These are phyloP conservation scores for Aspergillus kassunensis DNA, from an alignment of 495 filamentous ascomycete species.

Conservation along the genomic window DNA sequence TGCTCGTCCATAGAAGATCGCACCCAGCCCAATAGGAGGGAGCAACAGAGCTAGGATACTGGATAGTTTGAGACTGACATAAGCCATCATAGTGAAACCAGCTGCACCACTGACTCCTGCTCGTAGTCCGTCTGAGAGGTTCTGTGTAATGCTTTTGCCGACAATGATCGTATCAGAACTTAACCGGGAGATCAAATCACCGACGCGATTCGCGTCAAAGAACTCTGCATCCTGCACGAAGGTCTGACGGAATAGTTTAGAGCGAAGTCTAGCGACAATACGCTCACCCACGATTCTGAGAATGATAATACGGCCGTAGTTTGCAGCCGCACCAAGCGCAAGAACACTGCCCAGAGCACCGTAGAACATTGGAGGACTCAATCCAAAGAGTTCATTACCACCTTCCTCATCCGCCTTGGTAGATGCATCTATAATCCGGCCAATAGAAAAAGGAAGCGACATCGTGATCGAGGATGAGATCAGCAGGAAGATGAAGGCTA, in stretches of 20 bases:
- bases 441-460: constrained; percentile 93
- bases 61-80: constrained; percentile 87
- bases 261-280: constrained; percentile 83
- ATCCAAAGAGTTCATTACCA: constrained; percentile 60
- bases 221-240: constrained; percentile 96
- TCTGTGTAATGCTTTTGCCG: constrained; percentile 97
- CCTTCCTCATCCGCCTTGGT: constrained; percentile 52
- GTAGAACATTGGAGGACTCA: constrained; percentile 75
- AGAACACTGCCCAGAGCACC: constrained; percentile 66
- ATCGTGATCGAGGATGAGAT: constrained; percentile 88
- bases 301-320: constrained; percentile 91
- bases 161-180: constrained; percentile 96
- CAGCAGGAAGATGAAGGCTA: constrained; percentile 78
- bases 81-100: constrained; percentile 86
- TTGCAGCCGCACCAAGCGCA: constrained; percentile 72
- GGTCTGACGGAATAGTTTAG: constrained; percentile 83
- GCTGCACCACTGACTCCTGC: constrained; percentile 83
- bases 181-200: constrained; percentile 90
- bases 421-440: constrained; percentile 87
- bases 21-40: constrained; percentile 85
- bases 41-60: constrained; percentile 81
- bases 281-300: constrained; percentile 94
- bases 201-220: constrained; percentile 96
- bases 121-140: constrained; percentile 88
- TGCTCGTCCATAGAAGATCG: constrained; percentile 83